These are phyloP conservation scores for Cerrena zonata DNA, from an alignment of 1,284 basidiomycete species.

Conservation along the genomic window DNA sequence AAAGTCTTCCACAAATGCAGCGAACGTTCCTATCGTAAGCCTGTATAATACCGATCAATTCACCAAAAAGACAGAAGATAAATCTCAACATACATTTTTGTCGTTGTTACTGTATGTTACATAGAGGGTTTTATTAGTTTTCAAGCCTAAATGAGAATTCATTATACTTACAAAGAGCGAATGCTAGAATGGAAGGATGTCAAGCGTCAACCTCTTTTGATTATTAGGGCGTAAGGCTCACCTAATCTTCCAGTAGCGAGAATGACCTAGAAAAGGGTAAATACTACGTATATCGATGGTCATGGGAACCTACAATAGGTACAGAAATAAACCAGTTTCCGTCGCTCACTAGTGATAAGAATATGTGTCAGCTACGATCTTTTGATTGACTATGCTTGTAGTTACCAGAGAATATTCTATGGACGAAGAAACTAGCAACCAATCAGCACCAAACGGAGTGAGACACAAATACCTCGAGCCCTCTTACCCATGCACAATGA, in stretches of 20 bases:
- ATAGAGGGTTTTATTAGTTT: not conserved
- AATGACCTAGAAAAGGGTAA: not conserved
- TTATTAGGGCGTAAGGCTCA: conserved; percentile 3
- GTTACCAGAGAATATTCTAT: conserved; percentile 5
- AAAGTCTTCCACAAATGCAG: conserved; percentile 10
- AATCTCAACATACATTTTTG: conserved; percentile 22
- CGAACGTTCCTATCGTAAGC: conserved; percentile 27
- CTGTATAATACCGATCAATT: conserved; percentile 12
- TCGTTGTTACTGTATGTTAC: conserved; percentile 22
- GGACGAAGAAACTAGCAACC: conserved; percentile 5
- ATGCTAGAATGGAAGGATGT: conserved; percentile 1
- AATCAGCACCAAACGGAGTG: too few relatives aligned
- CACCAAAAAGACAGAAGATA: not conserved
- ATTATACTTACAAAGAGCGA: conserved; percentile 4
- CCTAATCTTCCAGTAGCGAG: conserved; percentile 7
- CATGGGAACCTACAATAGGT: conserved; percentile 30
- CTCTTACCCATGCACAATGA: conserved; percentile 34
- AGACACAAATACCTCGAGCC: too few relatives aligned
- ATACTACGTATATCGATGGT: too few relatives aligned
- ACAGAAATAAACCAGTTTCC: conserved; percentile 29
- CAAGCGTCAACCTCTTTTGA: too few relatives aligned
- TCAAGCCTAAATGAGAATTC: not conserved
- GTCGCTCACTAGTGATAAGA: conserved; percentile 28
- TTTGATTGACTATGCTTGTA: too few relatives aligned
- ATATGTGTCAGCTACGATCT: too few relatives aligned